Percentiles rank a stretch among this genome's conserved stretches.
phyloP scores from a whole-genome alignment of 805 yeast species.

The Pichia exigua region DNA sequence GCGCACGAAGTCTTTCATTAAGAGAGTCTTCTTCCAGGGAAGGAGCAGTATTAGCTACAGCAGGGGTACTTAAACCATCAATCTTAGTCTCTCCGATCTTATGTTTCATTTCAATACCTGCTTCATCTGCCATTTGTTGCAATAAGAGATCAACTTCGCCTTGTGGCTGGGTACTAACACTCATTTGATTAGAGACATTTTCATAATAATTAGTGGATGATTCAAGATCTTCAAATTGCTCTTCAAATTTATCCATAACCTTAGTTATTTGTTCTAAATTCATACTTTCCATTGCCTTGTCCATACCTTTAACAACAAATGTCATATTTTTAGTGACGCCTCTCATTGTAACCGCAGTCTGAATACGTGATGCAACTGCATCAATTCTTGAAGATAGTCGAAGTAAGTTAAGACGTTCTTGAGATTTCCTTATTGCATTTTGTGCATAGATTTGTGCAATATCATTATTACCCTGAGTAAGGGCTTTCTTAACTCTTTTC shows the following conservation, averaged over 20 bases:
- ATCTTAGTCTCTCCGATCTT: constrained; percentile 60
- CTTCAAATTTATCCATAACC: constrained; percentile 96
- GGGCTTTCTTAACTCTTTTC: constrained; percentile 82
- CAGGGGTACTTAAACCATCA: constrained; percentile 31
- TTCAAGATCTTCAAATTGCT: constrained; percentile 92
- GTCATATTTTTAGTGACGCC: constrained; percentile 92
- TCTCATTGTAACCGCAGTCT: constrained; percentile 97
- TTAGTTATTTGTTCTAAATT: constrained; percentile 85
- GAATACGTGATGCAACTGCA: constrained; percentile 92
- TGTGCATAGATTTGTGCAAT: constrained; percentile 93
- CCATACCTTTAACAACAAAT: constrained; percentile 91
- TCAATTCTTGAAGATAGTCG: constrained; percentile 85
- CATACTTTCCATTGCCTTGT: constrained; percentile 91
- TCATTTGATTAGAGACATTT: constrained; percentile 78
- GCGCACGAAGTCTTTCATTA: constrained; percentile 82
- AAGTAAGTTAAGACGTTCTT: constrained; percentile 75
- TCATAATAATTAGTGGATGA: constrained; percentile 92
- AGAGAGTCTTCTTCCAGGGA: constrained; percentile 59
- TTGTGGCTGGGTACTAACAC: constrained; percentile 86
- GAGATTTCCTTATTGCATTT: constrained; percentile 86
- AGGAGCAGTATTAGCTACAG: background rate
- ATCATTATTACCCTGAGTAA: constrained; percentile 79
- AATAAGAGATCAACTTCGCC: constrained; percentile 88
- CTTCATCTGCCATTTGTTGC: constrained; percentile 94
- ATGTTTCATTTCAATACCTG: constrained; percentile 88